Percentiles rank a stretch among this genome's conserved stretches.
Conservation (phyloP, 2,329 filamentous ascomycete genomes). For the Chaetomium globosum region DNA sequence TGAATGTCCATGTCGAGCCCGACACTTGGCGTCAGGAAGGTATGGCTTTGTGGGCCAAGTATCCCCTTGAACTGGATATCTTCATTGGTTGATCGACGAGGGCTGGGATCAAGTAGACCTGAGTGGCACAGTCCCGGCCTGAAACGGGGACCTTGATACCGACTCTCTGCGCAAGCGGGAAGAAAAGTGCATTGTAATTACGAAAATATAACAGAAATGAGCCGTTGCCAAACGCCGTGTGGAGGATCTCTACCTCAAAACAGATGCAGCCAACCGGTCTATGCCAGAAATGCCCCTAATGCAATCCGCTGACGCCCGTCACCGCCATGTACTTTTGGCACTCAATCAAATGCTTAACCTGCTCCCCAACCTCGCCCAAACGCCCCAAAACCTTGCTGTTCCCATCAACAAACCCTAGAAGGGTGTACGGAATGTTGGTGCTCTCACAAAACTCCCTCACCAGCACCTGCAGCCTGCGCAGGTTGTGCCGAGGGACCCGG, state of each 20-base stretch:
- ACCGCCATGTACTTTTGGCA: slow-evolving; percentile 64
- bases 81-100: neutral
- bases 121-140: no score
- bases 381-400: slow-evolving; percentile 79
- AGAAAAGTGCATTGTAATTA: neutral
- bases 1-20: slow-evolving; percentile 1
- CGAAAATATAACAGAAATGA: neutral
- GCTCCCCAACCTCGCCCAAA: slow-evolving; percentile 76
- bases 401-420: slow-evolving; percentile 82
- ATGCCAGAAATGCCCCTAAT: slow-evolving; percentile 2
- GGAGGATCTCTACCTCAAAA: neutral
- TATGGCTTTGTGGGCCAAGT: slow-evolving; percentile 1
- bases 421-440: slow-evolving; percentile 79
- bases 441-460: slow-evolving; percentile 82
- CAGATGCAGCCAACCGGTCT: neutral
- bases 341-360: slow-evolving; percentile 76
- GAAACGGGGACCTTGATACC: neutral
- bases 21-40: slow-evolving; percentile 12
- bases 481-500: slow-evolving; percentile 80
- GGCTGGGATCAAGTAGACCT: neutral
- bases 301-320: slow-evolving; percentile 50
- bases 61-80: slow-evolving; percentile 1
- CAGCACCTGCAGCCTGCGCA: slow-evolving; percentile 72
- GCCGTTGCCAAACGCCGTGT: neutral
- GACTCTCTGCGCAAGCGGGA: neutral